Conservation (phyloP, 2,329 filamentous ascomycete species). For the Lachnellula willkommii region DNA sequence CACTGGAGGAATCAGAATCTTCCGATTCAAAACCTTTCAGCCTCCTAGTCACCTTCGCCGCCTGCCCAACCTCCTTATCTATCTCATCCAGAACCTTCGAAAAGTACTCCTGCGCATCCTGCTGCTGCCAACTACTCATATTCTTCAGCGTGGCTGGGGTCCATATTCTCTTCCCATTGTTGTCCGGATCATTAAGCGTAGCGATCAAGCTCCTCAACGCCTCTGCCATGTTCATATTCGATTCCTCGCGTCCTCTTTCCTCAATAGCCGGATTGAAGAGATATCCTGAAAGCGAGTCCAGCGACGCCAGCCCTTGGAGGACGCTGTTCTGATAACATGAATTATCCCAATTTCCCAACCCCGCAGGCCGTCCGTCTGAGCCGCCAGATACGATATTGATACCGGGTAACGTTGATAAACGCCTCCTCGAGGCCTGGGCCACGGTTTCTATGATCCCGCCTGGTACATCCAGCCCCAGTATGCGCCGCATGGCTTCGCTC, state of each 20-base stretch:
- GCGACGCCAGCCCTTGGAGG: slow-evolving; percentile 74
- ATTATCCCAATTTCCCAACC: slow-evolving; percentile 87
- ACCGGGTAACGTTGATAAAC: slow-evolving; percentile 43
- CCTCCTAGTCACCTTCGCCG: slow-evolving; percentile 28
- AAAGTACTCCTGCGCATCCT: slow-evolving; percentile 97
- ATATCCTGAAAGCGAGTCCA: slow-evolving; percentile 64
- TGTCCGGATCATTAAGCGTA: slow-evolving; percentile 63
- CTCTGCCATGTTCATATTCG: slow-evolving; percentile 30
- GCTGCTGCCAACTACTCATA: slow-evolving; percentile 93
- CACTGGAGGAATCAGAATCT: slow-evolving; percentile 2
- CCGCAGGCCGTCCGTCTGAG: slow-evolving; percentile 48
- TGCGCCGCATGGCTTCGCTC: slow-evolving; percentile 57
- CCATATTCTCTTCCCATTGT: slow-evolving; percentile 75
- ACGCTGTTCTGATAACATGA: slow-evolving; percentile 98
- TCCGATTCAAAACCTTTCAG: slow-evolving; percentile 24
- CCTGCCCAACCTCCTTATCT: slow-evolving; percentile 66
- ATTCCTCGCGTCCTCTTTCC: slow-evolving; percentile 17
- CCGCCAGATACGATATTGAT: slow-evolving; percentile 37
- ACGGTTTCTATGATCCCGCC: slow-evolving; percentile 52
- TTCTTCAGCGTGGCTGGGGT: slow-evolving; percentile 76
- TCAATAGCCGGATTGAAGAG: slow-evolving; percentile 45
- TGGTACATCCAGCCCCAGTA: slow-evolving; percentile 53
- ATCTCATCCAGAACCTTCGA: slow-evolving; percentile 82
- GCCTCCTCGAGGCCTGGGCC: slow-evolving; percentile 52
- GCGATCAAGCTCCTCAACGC: slow-evolving; percentile 52